Evolutionary conservation across 2,329 filamentous ascomycete species (phyloP), one percentile per base, ranked within the genome.

Genomic region (Tolypocladium cylindrosporum): DNA sequence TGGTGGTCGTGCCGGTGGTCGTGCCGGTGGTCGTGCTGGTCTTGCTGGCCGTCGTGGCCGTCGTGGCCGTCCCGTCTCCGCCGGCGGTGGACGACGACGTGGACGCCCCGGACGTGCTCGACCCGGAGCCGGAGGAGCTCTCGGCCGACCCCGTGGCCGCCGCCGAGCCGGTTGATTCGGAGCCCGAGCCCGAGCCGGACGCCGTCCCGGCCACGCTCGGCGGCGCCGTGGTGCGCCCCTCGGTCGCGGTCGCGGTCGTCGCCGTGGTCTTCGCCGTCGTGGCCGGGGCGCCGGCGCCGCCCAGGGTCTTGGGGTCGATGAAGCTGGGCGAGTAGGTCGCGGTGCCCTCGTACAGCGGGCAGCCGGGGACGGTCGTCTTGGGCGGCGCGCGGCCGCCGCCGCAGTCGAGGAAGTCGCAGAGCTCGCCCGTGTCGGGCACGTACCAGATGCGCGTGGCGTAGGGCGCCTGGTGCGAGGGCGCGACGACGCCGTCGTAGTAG

Each of bases 351-450:
- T 87, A 86, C 4, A 58, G 65, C 2, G 70, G 66, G 66, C 86
- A 89, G 2, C 85, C 85, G 1, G 85, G 85, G 27, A 84, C 79
- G 34, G 77, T 79, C 19, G 80, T 83, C 75, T 84, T 87, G 60
- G 83, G 80, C 3, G 85, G 83, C 10, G 84, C 86, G 52, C 80
- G 77, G 57, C 85, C 86, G 62, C 86, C 86, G 59, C 86, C 85
- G 71, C 86, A 88, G 78, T 88, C 85, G 63, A 85, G 77, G 61
- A 82, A 67, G 13, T 75, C 75, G 77, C 86, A 88, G 67, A 88
- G 75, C 74, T 88, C 84, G 67, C 84, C 83, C 21, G 79, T 83
- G 63, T 72, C 83, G 2, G 84, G 84, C 56, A 86, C 79, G 69
- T 83, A 87, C 76, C 77, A 88, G 65, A 84, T 70, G 53, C 78